Conservation (phyloP, 2,329 filamentous ascomycete genomes). For the Penicillium aurantiogriseum region DNA sequence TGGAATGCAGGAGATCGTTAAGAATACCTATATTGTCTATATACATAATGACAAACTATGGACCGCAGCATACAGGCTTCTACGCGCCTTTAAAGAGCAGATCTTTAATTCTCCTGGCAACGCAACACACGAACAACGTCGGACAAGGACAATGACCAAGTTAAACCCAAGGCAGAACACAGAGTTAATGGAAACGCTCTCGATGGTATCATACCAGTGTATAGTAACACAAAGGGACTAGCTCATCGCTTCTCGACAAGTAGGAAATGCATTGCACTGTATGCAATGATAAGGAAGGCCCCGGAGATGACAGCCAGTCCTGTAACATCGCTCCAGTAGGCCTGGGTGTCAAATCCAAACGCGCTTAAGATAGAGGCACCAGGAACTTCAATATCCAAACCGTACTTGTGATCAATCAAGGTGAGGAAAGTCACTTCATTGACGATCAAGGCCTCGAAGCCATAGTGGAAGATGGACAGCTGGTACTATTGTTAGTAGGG, state of each 20-base stretch:
- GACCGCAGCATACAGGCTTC: background rate
- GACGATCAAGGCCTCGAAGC: constrained; percentile 92
- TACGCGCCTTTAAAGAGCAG: background rate
- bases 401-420: constrained; percentile 90
- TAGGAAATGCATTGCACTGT: constrained; percentile 87
- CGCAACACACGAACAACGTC: background rate
- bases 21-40: constrained; percentile 3
- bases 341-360: constrained; percentile 88
- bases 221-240: background rate
- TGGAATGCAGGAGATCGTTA: background rate
- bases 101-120: background rate
- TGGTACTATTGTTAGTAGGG: constrained; percentile 38
- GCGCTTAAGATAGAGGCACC: constrained; percentile 90
- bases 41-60: constrained; percentile 7
- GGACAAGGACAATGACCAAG: background rate
- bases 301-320: constrained; percentile 80
- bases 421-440: constrained; percentile 92
- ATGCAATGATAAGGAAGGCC: constrained; percentile 82
- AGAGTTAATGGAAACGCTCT: background rate
- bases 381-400: constrained; percentile 92
- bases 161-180: background rate
- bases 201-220: background rate
- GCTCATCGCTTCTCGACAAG: constrained; percentile 79
- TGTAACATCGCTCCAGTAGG: constrained; percentile 79
- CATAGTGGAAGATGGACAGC: constrained; percentile 97